Base-by-base conservation (phyloP, 495 filamentous ascomycete species). In the Recurvomyces mirabilis region DNA sequence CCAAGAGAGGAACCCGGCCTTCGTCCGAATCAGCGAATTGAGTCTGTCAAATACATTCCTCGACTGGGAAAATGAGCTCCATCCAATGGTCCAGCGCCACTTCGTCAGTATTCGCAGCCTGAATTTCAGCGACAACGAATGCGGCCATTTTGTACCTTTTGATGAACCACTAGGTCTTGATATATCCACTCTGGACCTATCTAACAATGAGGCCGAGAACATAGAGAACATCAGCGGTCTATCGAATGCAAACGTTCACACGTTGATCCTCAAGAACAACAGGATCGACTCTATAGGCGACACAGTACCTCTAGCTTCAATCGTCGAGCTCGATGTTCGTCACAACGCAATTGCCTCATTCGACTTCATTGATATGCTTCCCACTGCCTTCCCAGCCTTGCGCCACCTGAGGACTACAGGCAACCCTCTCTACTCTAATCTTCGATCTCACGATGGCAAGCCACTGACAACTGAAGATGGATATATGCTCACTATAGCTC, bases 401-500 rank as follows among this genome's bases (percentile, higher is more conserved):
- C 68, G 59, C 26, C 71, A 71, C 17, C 75, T 98, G 31, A 79
- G 87, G 11, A 73, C 93, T 47, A 77, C 82, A 2, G 78, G 83
- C 57, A 95, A 95, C 55, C 86, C 89, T 0, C 71, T 96, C 24
- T 87, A 79, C 65, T 50, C 57, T 21, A 44, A 55, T n/a, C 50
- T 61, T 7, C 41, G 46, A 14, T 38, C 57, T 21, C 51, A 54
- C 14, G 56, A 59, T 30, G 59, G 59, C 55, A 60, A 67, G 54
- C 45, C 68, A 59, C 69, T 70, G 62, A 75, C 65, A 30, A 69
- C 72, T 0, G 84, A 91, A 26, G 81, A 87, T 42, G 77, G 81
- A 0, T 88, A 82, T 64, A 93, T 94, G 81, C 71, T 94, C 24
- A 86, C 82, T 2, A 59, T 93, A 5, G 81, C 82, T n/a, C 82